Percentiles rank a stretch among this genome's conserved stretches.
phyloP scores from a whole-genome alignment of 805 yeast species.

The Crinitomyces ghanaensis region DNA sequence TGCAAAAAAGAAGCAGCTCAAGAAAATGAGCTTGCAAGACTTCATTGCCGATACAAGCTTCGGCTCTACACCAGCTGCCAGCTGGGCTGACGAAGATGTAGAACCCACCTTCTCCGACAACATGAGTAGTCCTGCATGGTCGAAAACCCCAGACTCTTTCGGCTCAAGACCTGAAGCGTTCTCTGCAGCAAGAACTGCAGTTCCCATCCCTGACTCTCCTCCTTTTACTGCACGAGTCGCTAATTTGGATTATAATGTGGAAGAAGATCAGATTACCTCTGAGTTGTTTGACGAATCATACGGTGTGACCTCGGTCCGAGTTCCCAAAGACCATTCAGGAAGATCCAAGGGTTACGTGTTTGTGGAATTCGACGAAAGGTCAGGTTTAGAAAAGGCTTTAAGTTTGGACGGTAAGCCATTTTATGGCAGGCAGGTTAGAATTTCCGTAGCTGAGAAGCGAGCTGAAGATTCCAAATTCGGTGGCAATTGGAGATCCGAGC shows the following conservation, averaged over 20 bases:
- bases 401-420: conserved; percentile 60
- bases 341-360: conserved; percentile 81
- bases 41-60: conserved; percentile 3
- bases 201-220: conserved; percentile 80
- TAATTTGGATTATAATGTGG: conserved; percentile 74
- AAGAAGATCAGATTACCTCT: conserved; percentile 44
- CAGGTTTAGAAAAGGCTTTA: conserved; percentile 64
- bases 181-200: conserved; percentile 39
- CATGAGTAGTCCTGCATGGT: conserved; percentile 20
- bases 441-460: conserved; percentile 62
- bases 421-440: conserved; percentile 54
- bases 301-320: conserved; percentile 49
- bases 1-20: conserved; percentile 48
- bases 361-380: conserved; percentile 75
- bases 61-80: conserved; percentile 25
- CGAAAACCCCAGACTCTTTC: conserved; percentile 8
- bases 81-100: conserved; percentile 79
- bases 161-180: conserved; percentile 3
- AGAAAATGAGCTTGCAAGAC: conserved; percentile 77
- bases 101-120: conserved; percentile 14
- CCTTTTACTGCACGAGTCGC: conserved; percentile 87
- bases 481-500: conserved; percentile 23
- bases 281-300: conserved; percentile 32
- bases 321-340: conserved; percentile 63
- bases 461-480: conserved; percentile 31